phyloP scores from a whole-genome alignment of 2,329 filamentous ascomycete genomes.

The Trichoderma sp. region DNA sequence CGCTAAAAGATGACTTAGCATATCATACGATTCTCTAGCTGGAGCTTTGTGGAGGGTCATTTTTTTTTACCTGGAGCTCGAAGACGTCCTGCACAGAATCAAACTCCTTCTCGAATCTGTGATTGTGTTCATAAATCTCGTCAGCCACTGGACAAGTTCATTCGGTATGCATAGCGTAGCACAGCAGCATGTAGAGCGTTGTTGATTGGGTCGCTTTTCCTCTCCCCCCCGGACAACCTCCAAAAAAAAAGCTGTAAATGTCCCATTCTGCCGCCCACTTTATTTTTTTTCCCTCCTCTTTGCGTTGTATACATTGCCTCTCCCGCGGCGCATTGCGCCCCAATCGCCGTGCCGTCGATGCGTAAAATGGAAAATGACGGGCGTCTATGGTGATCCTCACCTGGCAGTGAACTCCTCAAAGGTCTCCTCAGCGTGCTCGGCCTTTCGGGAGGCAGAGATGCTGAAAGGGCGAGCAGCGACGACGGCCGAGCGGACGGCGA shows the following conservation, averaged over 20 bases:
- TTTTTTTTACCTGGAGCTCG: constrained; percentile 87
- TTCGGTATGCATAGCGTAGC: neutral
- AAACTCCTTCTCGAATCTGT: constrained; percentile 99
- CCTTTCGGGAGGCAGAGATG: constrained; percentile 58
- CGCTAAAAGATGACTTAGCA: constrained; percentile 52
- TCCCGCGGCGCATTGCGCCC: constrained; percentile 5
- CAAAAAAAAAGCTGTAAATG: neutral
- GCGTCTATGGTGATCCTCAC: constrained; percentile 57
- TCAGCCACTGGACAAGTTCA: neutral
- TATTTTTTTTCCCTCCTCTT: neutral
- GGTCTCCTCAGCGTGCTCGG: constrained; percentile 85
- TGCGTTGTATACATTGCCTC: neutral
- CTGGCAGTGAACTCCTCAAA: constrained; percentile 98
- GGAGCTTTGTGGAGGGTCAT: constrained; percentile 36
- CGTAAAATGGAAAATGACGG: neutral
- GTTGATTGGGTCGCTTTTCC: constrained; percentile 8
- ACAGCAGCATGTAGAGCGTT: neutral
- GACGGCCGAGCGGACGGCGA: constrained; percentile 58
- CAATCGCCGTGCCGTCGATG: neutral
- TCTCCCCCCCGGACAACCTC: neutral
- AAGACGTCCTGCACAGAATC: constrained; percentile 97
- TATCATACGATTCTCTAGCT: constrained; percentile 27
- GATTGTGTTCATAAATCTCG: neutral
- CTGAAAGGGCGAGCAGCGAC: constrained; percentile 60
- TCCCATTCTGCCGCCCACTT: neutral